Conservation (phyloP, 2,329 filamentous ascomycete genomes). For the Nigrospora oryzae region DNA sequence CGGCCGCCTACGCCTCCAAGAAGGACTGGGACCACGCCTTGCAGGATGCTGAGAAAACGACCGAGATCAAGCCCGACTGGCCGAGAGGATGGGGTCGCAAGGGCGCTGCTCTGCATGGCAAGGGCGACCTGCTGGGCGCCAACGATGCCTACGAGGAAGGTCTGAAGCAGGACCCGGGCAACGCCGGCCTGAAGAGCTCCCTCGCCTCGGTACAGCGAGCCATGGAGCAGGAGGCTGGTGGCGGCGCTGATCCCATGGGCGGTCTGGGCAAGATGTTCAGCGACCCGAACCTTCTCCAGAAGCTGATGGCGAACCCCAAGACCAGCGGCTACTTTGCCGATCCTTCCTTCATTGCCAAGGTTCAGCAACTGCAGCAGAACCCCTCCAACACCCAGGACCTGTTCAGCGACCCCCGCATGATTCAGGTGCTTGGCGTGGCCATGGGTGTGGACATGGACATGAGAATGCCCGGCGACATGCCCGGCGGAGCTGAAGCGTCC, state of each 20-base stretch:
- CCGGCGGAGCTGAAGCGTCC: slow-evolving; percentile 18
- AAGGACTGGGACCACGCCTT: slow-evolving; percentile 80
- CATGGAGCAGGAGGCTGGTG: slow-evolving; percentile 64
- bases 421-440: slow-evolving; percentile 88
- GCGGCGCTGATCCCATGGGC: slow-evolving; percentile 55
- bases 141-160: slow-evolving; percentile 89
- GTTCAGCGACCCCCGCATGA: slow-evolving; percentile 83
- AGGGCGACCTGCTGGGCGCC: slow-evolving; percentile 76
- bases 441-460: slow-evolving; percentile 91
- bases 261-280: slow-evolving; percentile 91
- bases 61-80: slow-evolving; percentile 95
- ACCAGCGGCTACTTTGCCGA: slow-evolving; percentile 76
- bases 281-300: slow-evolving; percentile 82
- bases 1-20: slow-evolving; percentile 79
- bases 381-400: slow-evolving; percentile 70
- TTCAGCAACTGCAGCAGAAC: slow-evolving; percentile 74
- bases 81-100: slow-evolving; percentile 93
- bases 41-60: slow-evolving; percentile 86
- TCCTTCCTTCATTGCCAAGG: slow-evolving; percentile 79
- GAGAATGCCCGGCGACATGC: slow-evolving; percentile 25
- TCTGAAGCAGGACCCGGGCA: slow-evolving; percentile 85
- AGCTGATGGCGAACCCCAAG: slow-evolving; percentile 92
- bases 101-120: slow-evolving; percentile 81
- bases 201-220: slow-evolving; percentile 79
- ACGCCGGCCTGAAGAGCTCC: slow-evolving; percentile 87